Conservation (phyloP, 768 basidiomycete genomes). For the Naganishia randhawae region DNA sequence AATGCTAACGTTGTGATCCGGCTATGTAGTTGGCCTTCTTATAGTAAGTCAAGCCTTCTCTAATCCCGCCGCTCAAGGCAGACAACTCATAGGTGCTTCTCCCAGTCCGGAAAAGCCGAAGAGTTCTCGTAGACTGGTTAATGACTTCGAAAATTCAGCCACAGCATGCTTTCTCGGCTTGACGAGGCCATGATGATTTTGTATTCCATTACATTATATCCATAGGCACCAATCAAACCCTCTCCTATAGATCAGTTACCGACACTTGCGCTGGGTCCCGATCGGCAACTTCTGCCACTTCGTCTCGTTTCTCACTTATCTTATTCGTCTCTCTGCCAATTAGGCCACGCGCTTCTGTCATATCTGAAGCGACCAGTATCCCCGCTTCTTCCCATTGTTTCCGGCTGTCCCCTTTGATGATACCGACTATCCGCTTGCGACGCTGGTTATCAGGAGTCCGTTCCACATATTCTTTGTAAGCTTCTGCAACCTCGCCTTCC, state of each 20-base stretch:
- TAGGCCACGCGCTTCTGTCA: neutral
- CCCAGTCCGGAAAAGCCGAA: constrained; percentile 51
- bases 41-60: constrained; percentile 59
- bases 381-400: constrained; percentile 16
- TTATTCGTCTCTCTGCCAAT: constrained; percentile 2
- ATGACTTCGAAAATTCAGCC: neutral
- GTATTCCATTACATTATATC: constrained; percentile 4
- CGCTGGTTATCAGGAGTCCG: constrained; percentile 18
- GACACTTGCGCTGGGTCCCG: constrained; percentile 3
- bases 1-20: constrained; percentile 2
- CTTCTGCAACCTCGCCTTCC: constrained; percentile 9
- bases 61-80: neutral
- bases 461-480: constrained; percentile 6
- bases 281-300: neutral
- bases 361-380: constrained; percentile 3
- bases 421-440: constrained; percentile 15
- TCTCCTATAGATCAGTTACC: constrained; percentile 13
- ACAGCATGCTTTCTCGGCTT: neutral
- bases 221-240: neutral
- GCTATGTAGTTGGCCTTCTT: constrained; percentile 66
- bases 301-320: constrained; percentile 14
- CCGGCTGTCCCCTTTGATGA: neutral
- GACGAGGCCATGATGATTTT: neutral
- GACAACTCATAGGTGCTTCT: neutral
- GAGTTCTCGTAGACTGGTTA: constrained; percentile 45